Evolutionary conservation across 352 stramenopile species (phyloP), one percentile per base, ranked within the genome.

Genomic region (Ophiocytium majus): DNA sequence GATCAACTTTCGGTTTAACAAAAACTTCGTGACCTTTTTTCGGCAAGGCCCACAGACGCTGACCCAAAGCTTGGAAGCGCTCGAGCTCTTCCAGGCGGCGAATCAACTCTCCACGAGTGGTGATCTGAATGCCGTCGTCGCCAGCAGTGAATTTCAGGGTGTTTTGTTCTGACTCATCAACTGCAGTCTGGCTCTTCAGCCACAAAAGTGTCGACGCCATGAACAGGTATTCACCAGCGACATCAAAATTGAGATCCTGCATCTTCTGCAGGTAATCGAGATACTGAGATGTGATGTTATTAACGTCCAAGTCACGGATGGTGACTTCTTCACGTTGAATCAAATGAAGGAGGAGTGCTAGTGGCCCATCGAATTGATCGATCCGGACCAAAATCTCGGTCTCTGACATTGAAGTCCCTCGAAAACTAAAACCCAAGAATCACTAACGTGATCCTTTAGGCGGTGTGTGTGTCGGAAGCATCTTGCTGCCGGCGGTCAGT

Each of bases 181-280:
- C 57, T 23, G 28, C 57, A 71, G 57, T 71, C 28, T 71, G 57
- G 23, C 19, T 23, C 57, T 71, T 71, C 19, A 71, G 57, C 23
- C 28, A 71, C 23, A 71, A 28, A 71, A 71, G 57, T 23, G 57
- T 71, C 57, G 57, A 23, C 19, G 57, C 57, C 57, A 71, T 71
- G 28, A 23, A 71, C 19, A 71, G 57, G 57, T 71, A 71, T 71
- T 71, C 57, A 28, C 57, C 57, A 28, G 57, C 57, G 57, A 71
- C 57, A 71, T 71, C 57, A 71, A 71, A 71, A 71, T 71, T 71
- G 57, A 71, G 57, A 71, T 71, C 57, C 57, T 71, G 57, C 57
- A 71, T 71, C 28, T 71, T 71, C 28, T 71, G 57, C 57, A 71
- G 57, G 28, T 71, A 71, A 23, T 71, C 57, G 28, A 71, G 57